Percentiles rank a stretch among this genome's conserved stretches.
Evolutionary conservation across 2,329 filamentous ascomycete genomes (phyloP).

Genomic region (Paecilomyces variotii): DNA sequence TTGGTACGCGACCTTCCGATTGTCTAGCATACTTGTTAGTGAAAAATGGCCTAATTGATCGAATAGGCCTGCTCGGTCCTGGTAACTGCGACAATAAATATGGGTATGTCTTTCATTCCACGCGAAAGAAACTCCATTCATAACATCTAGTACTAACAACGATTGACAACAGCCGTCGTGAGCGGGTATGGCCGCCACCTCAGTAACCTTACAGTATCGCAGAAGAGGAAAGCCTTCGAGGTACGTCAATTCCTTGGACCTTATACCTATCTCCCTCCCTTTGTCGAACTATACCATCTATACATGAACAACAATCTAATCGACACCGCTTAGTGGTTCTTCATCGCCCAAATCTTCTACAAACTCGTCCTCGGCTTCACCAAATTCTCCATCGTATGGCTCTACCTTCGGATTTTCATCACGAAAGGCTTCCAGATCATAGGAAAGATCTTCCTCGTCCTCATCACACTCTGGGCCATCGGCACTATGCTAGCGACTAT

Average conservation of each 20-base stretch:
- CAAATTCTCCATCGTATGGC: conserved; percentile 24
- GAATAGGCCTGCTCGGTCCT: not conserved
- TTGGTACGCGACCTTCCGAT: not conserved
- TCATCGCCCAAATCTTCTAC: conserved; percentile 27
- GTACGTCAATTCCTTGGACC: not conserved
- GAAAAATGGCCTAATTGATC: not conserved
- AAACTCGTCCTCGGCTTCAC: conserved; percentile 28
- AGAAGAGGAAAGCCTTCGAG: conserved; percentile 2
- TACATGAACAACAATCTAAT: not conserved
- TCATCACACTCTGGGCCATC: conserved; percentile 24
- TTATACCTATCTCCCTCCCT: no score
- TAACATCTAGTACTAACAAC: not conserved
- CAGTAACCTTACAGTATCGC: conserved; percentile 4
- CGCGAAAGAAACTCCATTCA: not conserved
- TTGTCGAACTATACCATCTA: no score
- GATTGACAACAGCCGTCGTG: conserved; percentile 5
- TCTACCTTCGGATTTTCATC: conserved; percentile 28
- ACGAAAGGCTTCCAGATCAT: conserved; percentile 17
- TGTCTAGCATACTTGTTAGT: not conserved
- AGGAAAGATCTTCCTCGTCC: conserved; percentile 17
- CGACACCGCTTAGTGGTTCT: conserved; percentile 14
- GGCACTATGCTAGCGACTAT: conserved; percentile 22
- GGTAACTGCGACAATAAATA: conserved; percentile 1
- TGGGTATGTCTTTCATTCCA: not conserved
- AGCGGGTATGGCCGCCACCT: conserved; percentile 12